phyloP scores from a whole-genome alignment of 805 yeast species.

The Schwanniomyces yamadae region DNA sequence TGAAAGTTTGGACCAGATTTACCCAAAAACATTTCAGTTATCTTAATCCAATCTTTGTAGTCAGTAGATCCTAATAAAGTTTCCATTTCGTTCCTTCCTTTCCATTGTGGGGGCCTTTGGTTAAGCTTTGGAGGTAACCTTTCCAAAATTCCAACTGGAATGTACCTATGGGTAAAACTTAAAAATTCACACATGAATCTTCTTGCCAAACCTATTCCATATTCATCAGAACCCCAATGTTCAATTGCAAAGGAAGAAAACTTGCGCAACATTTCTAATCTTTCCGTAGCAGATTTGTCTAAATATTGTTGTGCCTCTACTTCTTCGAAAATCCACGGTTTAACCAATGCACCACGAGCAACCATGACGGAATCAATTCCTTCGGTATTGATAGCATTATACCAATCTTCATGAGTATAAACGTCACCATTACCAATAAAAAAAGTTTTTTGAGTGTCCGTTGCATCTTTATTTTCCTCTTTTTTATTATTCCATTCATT shows the following conservation, averaged over 20 bases:
- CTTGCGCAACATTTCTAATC: slow-evolving; percentile 69
- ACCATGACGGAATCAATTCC: slow-evolving; percentile 94
- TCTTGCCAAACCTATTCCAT: slow-evolving; percentile 84
- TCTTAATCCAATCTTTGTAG: slow-evolving; percentile 92
- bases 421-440: slow-evolving; percentile 95
- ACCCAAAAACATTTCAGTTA: slow-evolving; percentile 93
- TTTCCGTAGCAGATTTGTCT: slow-evolving; percentile 87
- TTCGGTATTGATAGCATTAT: slow-evolving; percentile 58
- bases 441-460: slow-evolving; percentile 64
- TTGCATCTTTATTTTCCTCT: slow-evolving; percentile 57
- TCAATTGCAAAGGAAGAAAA: slow-evolving; percentile 82
- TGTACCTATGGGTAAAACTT: slow-evolving; percentile 90
- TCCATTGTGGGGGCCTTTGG: slow-evolving; percentile 93
- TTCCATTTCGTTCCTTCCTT: slow-evolving; percentile 89
- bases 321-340: slow-evolving; percentile 99
- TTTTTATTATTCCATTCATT: slow-evolving; percentile 55
- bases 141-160: slow-evolving; percentile 92
- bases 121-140: slow-evolving; percentile 84
- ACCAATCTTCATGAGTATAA: slow-evolving; percentile 85
- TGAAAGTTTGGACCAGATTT: slow-evolving; percentile 72
- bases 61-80: slow-evolving; percentile 83
- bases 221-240: slow-evolving; percentile 98
- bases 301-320: slow-evolving; percentile 83
- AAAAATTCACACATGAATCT: slow-evolving; percentile 91
- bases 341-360: slow-evolving; percentile 95